phyloP scores from a whole-genome alignment of 2,329 filamentous ascomycete species.

The Calonectria multiphialidica region DNA sequence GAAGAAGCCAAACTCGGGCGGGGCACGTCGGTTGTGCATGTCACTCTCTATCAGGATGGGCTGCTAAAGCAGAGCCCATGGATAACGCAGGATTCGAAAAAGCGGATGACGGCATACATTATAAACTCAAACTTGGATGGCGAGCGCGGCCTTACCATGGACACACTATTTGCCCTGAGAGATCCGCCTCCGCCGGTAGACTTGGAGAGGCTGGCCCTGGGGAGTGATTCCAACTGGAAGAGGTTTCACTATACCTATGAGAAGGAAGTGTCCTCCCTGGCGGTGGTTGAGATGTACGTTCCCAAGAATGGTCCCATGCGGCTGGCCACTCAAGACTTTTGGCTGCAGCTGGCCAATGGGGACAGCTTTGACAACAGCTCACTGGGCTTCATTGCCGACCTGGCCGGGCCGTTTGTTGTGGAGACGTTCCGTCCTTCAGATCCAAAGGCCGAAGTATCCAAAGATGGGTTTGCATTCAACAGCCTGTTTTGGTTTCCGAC shows the following conservation, averaged over 20 bases:
- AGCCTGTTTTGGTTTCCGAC: slow-evolving; percentile 80
- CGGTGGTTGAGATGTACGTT: slow-evolving; percentile 47
- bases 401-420: slow-evolving; percentile 74
- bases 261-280: slow-evolving; percentile 39
- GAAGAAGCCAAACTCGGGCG: slow-evolving; percentile 57
- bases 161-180: slow-evolving; percentile 41
- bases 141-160: slow-evolving; percentile 46
- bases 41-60: slow-evolving; percentile 55
- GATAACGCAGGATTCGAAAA: slow-evolving; percentile 47
- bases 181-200: slow-evolving; percentile 31
- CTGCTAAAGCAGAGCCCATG: slow-evolving; percentile 50
- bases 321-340: slow-evolving; percentile 52
- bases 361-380: slow-evolving; percentile 73
- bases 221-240: slow-evolving; percentile 35
- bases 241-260: slow-evolving; percentile 29
- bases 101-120: slow-evolving; percentile 53
- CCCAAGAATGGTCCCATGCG: slow-evolving; percentile 30
- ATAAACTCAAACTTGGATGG: slow-evolving; percentile 47
- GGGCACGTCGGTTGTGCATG: slow-evolving; percentile 55
- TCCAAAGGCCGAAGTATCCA: slow-evolving; percentile 30
- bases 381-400: slow-evolving; percentile 75
- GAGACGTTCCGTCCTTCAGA: slow-evolving; percentile 59
- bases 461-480: slow-evolving; percentile 39
- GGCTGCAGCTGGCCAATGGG: slow-evolving; percentile 72
- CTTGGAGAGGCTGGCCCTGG: slow-evolving; percentile 18